Evolutionary conservation across 208 protist genomes (phyloP).

Genomic region (Novymonas esmeraldas): DNA sequence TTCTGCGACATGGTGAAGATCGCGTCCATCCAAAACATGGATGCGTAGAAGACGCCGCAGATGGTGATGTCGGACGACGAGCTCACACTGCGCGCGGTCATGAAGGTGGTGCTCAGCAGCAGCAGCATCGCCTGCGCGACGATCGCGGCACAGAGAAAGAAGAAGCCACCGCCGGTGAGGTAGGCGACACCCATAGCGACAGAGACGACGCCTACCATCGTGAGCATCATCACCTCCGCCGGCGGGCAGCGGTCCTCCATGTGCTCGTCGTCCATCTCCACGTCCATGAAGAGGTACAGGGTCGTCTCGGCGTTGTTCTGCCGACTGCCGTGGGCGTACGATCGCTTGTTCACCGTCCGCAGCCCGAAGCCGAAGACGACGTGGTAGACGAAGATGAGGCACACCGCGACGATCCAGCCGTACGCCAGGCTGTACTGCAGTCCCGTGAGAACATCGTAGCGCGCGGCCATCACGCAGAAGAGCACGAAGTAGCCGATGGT

Average conservation of each 20-base stretch:
- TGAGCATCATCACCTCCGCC: slow-evolving; percentile 48
- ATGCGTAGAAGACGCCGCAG: slow-evolving; percentile 45
- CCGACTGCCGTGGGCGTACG: slow-evolving; percentile 56
- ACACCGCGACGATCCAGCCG: slow-evolving; percentile 70
- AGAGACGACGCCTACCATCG: slow-evolving; percentile 28
- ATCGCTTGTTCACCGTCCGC: slow-evolving; percentile 32
- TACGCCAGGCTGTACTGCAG: slow-evolving; percentile 70
- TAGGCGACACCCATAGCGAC: slow-evolving; percentile 56
- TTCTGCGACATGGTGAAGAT: slow-evolving; percentile 51
- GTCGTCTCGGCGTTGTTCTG: slow-evolving; percentile 54
- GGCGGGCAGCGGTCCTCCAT: slow-evolving; percentile 19
- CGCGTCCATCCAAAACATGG: slow-evolving; percentile 57
- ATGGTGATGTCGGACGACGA: slow-evolving; percentile 43
- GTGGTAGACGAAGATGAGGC: slow-evolving; percentile 65
- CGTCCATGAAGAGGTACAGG: slow-evolving; percentile 57
- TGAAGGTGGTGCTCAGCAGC: slow-evolving; percentile 36
- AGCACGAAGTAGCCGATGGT: slow-evolving; percentile 52
- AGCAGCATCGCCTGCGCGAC: slow-evolving; percentile 37
- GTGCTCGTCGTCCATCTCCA: slow-evolving; percentile 48
- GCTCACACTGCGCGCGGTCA: slow-evolving; percentile 35
- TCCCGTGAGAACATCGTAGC: slow-evolving; percentile 48
- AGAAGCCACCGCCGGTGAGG: slow-evolving; percentile 40
- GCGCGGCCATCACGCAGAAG: slow-evolving; percentile 55
- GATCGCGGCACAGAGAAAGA: slow-evolving; percentile 48
- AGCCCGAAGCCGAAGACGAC: slow-evolving; percentile 61